Evolutionary conservation across 1,284 basidiomycete species (phyloP), one percentile per base, ranked within the genome.

Genomic region (Ganoderma lingzhi): DNA sequence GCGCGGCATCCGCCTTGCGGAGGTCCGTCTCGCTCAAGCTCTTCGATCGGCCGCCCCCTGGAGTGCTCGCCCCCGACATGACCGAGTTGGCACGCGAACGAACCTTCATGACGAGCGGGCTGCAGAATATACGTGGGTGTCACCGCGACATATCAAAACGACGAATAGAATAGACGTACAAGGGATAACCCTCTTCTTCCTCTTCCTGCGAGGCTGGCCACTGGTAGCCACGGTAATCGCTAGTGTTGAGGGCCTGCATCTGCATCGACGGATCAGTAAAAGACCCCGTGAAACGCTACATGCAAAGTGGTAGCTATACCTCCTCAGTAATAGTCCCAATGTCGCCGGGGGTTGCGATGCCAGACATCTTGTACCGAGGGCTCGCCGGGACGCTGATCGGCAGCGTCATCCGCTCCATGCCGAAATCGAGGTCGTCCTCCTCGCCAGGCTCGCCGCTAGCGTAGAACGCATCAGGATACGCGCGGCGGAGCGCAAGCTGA

Each of bases 241-340:
- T 95, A 30, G 96, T 97, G 42, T 86, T 84, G 62, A 98, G 84
- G 53, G 86, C 83, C 78, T 97, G 93, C 96, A 98, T 97, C 91
- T 92, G 41, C 6, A 17, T 4, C n/a, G 2, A 41, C 3, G 32
- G 6, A 30, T 62, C 58, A 62, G 10, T 41, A 23, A 42, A 23
- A 23, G 37, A 12, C 35, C 10, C 32, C 10, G 28, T 41, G 12
- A 23, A n/a, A 42, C 37, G 10, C 10, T n/a, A 9, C 19, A 17
- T 5, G 28, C 37, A 8, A 53, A 53, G 23, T 42, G 28, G 8
- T 9, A 19, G 8, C 75, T 83, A 44, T 70, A 91, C 91, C 84
- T 96, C 94, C 82, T 97, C 95, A 1, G 96, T 97, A 68, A 98
- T 84, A 19, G 96, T 98, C n/a, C 94, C 96, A 72, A 97, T 86